phyloP scores from a whole-genome alignment of 129 eudicot species.

The Sambucus nigra region DNA sequence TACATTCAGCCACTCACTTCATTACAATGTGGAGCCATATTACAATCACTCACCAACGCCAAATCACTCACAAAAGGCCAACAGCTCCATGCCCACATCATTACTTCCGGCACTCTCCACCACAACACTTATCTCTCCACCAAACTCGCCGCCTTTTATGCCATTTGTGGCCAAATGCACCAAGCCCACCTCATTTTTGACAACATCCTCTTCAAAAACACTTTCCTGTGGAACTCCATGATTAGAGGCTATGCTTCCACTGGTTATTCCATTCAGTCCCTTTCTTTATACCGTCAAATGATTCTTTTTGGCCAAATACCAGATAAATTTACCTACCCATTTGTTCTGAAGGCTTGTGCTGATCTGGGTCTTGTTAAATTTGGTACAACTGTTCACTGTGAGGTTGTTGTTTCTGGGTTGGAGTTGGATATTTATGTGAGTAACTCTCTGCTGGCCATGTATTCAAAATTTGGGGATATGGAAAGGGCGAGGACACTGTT shows the following conservation, averaged over 20 bases:
- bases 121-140: conserved; percentile 22
- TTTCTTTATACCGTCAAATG: conserved; percentile 29
- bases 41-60: conserved; percentile 15
- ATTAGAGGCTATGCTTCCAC: conserved; percentile 35
- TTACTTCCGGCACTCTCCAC: conserved; percentile 9
- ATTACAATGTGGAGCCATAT: conserved; percentile 20
- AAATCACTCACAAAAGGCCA: conserved; percentile 14
- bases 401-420: conserved; percentile 32
- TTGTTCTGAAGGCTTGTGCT: conserved; percentile 42
- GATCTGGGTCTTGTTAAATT: conserved; percentile 27
- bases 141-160: conserved; percentile 21
- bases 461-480: conserved; percentile 34
- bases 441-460: conserved; percentile 36
- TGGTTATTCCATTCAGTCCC: conserved; percentile 16
- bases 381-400: conserved; percentile 34
- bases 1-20: conserved; percentile 4
- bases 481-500: conserved; percentile 22
- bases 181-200: conserved; percentile 30
- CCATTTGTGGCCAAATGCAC: conserved; percentile 30
- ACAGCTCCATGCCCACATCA: conserved; percentile 11
- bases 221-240: conserved; percentile 39
- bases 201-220: conserved; percentile 26
- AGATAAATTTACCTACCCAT: conserved; percentile 42
- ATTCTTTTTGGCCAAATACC: conserved; percentile 16
- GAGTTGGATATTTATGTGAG: conserved; percentile 29